Conservation (phyloP, 345 rosid genomes). For the Anastatica hierochuntica region DNA sequence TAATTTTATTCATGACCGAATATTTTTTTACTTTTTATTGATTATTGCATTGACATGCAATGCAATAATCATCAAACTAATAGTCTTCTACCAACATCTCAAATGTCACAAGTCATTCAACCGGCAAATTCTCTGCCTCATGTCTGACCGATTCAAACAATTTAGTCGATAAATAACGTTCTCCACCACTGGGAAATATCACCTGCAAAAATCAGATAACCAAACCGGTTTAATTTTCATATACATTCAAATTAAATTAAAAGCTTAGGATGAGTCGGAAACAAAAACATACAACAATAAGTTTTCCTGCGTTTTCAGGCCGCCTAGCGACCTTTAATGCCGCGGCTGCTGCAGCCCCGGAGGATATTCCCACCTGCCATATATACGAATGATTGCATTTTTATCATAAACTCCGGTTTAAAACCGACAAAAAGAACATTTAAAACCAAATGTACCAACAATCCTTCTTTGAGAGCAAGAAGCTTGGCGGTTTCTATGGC, state of each 20-base stretch:
- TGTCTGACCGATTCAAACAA: conserved; percentile 44
- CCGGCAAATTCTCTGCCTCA: conserved; percentile 43
- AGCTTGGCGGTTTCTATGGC: conserved; percentile 46
- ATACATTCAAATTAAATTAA: too few species aligned
- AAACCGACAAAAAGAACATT: not conserved
- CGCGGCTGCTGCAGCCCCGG: conserved; percentile 65
- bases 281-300: conserved; percentile 49
- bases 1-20: too few species aligned
- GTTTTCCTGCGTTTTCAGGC: conserved; percentile 61
- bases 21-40: too few species aligned
- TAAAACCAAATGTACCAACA: conserved; percentile 35
- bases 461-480: conserved; percentile 53
- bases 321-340: conserved; percentile 50
- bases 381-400: too few species aligned
- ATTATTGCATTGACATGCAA: too few species aligned
- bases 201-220: conserved; percentile 21
- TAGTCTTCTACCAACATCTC: too few species aligned
- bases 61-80: too few species aligned
- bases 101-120: too few species aligned
- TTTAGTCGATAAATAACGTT: conserved; percentile 56
- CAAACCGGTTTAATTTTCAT: conserved; percentile 6
- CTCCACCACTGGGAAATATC: conserved; percentile 66
- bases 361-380: conserved; percentile 62
- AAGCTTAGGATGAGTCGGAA: too few species aligned
- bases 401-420: too few species aligned